These are phyloP conservation scores for Mycena indigotica DNA, from an alignment of 768 basidiomycete genomes.

Conservation along the genomic window DNA sequence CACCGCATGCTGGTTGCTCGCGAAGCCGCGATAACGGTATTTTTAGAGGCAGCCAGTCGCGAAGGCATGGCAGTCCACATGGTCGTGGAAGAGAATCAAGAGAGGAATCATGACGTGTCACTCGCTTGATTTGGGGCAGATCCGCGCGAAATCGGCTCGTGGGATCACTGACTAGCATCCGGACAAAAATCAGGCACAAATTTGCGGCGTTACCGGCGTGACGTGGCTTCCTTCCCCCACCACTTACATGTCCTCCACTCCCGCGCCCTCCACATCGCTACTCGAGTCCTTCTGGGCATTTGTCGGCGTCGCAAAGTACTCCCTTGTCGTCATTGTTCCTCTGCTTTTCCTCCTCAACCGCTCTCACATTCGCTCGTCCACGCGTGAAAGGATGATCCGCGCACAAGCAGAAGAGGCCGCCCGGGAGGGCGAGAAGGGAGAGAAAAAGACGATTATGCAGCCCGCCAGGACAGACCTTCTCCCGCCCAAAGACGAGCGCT, in stretches of 20 bases:
- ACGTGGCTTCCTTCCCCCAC: too few relatives aligned
- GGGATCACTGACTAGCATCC: not conserved
- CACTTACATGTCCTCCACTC: too few relatives aligned
- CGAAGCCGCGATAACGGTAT: not conserved
- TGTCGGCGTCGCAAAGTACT: not conserved
- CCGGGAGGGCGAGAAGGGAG: not conserved
- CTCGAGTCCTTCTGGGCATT: not conserved
- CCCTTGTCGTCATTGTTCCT: not conserved
- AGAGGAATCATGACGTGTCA: not conserved
- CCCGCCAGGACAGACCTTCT: slow-evolving; percentile 58
- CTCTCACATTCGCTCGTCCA: not conserved
- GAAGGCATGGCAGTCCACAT: not conserved
- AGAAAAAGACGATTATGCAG: slow-evolving; percentile 69
- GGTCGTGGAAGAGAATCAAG: not conserved
- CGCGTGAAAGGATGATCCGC: not conserved
- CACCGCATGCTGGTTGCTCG: not conserved
- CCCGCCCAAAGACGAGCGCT: slow-evolving; percentile 79
- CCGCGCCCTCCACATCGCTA: too few relatives aligned
- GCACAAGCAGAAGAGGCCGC: not conserved
- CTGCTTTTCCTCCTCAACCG: not conserved
- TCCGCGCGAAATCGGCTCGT: too few relatives aligned
- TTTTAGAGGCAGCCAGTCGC: not conserved
- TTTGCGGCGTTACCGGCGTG: too few relatives aligned
- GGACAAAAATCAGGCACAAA: not conserved
- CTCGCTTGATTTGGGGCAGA: too few relatives aligned